Conservation (phyloP, 2,329 filamentous ascomycete species). For the Chrysosphaeria jannelii region DNA sequence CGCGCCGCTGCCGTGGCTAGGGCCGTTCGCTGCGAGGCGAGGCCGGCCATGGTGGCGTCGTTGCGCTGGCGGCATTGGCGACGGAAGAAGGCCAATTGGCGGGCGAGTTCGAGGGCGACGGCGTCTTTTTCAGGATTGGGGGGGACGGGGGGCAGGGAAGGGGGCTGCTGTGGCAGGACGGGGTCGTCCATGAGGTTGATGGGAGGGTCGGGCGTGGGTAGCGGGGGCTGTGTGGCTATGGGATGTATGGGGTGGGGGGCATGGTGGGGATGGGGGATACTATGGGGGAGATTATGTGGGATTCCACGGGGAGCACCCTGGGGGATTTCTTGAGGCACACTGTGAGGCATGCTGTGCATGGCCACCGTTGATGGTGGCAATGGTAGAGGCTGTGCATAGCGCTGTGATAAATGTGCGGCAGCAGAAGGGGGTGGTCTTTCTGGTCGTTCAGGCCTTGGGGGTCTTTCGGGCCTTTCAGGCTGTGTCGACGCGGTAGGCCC, state of each 20-base stretch:
- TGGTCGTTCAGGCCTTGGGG: too few relatives aligned
- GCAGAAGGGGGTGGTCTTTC: too few relatives aligned
- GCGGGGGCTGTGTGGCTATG: conserved; percentile 8
- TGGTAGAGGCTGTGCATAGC: too few relatives aligned
- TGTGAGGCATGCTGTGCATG: too few relatives aligned
- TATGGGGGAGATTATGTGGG: neutral
- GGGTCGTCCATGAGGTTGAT: conserved; percentile 27
- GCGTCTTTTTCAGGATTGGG: conserved; percentile 90
- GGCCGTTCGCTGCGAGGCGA: conserved; percentile 51
- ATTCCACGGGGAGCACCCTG: neutral
- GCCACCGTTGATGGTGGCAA: too few relatives aligned
- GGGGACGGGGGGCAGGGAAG: conserved; percentile 51
- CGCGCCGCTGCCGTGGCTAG: conserved; percentile 37
- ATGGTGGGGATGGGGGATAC: conserved; percentile 27
- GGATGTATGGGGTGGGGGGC: conserved; percentile 26
- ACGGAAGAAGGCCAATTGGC: conserved; percentile 36
- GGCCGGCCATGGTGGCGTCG: conserved; percentile 38
- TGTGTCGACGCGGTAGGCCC: too few relatives aligned
- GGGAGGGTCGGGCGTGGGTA: conserved; percentile 12
- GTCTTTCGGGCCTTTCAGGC: too few relatives aligned
- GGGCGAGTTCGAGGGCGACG: conserved; percentile 46
- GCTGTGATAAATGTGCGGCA: too few relatives aligned
- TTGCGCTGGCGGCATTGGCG: conserved; percentile 42
- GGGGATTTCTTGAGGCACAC: too few relatives aligned
- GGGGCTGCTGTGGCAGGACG: conserved; percentile 10